Percentiles rank a stretch among this genome's conserved stretches.
These are phyloP conservation scores for Podospora pseudopauciseta DNA, from an alignment of 495 filamentous ascomycete species.

Conservation along the genomic window DNA sequence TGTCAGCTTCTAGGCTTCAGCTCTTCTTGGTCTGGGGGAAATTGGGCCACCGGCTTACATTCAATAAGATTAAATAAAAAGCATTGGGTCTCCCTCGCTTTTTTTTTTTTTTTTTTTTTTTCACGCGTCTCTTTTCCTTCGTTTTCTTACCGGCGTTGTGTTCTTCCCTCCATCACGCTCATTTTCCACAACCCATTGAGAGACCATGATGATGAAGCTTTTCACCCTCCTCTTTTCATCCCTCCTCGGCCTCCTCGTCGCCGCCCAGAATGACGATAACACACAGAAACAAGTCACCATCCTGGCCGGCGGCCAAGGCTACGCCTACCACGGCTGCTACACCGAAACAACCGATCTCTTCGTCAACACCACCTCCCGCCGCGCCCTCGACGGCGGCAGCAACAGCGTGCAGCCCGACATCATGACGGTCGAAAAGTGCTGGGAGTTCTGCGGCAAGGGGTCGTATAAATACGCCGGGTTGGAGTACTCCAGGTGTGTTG, in stretches of 20 bases:
- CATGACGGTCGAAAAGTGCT: slow-evolving; percentile 45
- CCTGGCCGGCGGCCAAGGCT: slow-evolving; percentile 14
- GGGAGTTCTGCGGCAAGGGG: slow-evolving; percentile 32
- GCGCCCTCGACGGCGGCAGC: slow-evolving; percentile 36
- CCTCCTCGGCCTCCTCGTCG: background rate
- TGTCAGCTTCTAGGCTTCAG: background rate
- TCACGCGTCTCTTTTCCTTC: background rate
- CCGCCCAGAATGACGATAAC: background rate
- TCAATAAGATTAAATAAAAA: background rate
- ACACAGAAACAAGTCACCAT: background rate
- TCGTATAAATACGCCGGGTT: slow-evolving; percentile 43
- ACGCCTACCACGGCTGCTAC: slow-evolving; percentile 48
- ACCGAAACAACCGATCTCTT: slow-evolving; percentile 42
- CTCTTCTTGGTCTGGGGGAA: background rate
- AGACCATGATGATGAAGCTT: background rate
- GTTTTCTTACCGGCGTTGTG: background rate
- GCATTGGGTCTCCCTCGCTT: background rate
- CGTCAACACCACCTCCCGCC: slow-evolving; percentile 25
- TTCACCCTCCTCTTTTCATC: background rate
- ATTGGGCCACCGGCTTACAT: background rate
- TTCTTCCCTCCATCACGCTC: background rate
- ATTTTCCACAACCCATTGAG: background rate
- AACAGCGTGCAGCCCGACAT: slow-evolving; percentile 25
- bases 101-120: background rate
- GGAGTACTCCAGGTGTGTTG: slow-evolving; percentile 44